A percentile compares a stretch with the other conserved stretches of the same genome.
Conservation (phyloP, 116 monocot species). For the Phalaenopsis hybrid region DNA sequence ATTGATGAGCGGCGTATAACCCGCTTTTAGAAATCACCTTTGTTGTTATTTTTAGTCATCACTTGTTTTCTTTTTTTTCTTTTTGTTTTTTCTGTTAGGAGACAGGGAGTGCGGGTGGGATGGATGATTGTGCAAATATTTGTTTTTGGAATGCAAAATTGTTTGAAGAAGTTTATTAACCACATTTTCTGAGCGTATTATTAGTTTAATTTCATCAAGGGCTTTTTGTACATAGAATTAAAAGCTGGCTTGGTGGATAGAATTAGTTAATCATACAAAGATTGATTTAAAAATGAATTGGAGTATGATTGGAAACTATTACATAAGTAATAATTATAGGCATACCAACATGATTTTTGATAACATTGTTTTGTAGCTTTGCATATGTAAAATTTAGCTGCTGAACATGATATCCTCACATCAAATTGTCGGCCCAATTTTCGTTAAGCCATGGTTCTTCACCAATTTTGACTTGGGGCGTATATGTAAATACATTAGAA, state of each 20-base stretch:
- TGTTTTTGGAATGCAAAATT: too few species aligned
- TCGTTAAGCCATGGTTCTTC: neutral
- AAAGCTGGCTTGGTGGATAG: neutral
- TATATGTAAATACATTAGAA: too few species aligned
- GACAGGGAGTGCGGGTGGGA: neutral
- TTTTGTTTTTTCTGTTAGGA: neutral
- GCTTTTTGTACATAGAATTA: neutral
- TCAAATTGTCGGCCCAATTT: neutral
- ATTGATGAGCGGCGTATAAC: neutral
- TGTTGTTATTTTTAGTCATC: neutral
- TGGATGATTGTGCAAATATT: neutral
- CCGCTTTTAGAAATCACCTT: neutral
- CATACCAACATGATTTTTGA: neutral
- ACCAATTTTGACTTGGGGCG: too few species aligned
- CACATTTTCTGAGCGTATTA: neutral
- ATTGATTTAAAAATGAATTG: neutral
- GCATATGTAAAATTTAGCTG: neutral
- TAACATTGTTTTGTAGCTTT: neutral
- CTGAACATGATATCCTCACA: neutral
- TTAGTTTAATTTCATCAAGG: neutral
- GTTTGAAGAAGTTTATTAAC: neutral
- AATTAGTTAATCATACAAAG: conserved; percentile 1
- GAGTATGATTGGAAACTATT: neutral
- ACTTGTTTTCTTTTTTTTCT: neutral
- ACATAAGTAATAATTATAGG: neutral